These are phyloP conservation scores for Gossypium mustelinum DNA, from an alignment of 345 rosid species.

Conservation along the genomic window DNA sequence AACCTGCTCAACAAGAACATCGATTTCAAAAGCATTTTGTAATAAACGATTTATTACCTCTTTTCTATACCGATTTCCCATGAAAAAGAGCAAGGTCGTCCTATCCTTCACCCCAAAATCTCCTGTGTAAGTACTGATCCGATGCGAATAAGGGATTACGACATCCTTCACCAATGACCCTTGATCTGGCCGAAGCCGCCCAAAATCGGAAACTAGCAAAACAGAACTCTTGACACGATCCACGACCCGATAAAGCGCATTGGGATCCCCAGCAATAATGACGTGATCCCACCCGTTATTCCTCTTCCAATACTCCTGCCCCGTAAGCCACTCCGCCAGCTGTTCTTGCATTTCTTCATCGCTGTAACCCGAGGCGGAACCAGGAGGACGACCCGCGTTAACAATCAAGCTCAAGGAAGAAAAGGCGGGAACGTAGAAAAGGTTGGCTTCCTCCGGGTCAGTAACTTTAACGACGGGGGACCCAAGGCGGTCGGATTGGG, in stretches of 20 bases:
- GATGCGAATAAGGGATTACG: slow-evolving; percentile 80
- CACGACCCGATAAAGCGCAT: slow-evolving; percentile 63
- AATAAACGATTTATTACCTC: slow-evolving; percentile 42
- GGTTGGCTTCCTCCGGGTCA: slow-evolving; percentile 80
- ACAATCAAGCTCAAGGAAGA: slow-evolving; percentile 82
- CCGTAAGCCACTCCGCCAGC: slow-evolving; percentile 75
- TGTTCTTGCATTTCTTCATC: slow-evolving; percentile 84
- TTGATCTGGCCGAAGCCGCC: slow-evolving; percentile 74
- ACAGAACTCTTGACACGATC: slow-evolving; percentile 66
- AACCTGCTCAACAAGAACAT: neutral
- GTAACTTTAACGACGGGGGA: slow-evolving; percentile 56
- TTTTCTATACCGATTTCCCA: slow-evolving; percentile 95
- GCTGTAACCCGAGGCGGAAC: slow-evolving; percentile 49
- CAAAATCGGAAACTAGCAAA: slow-evolving; percentile 74
- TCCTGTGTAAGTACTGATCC: slow-evolving; percentile 66
- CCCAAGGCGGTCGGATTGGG: slow-evolving; percentile 51
- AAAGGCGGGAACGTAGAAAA: slow-evolving; percentile 83
- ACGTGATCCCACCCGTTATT: slow-evolving; percentile 77
- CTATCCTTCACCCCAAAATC: slow-evolving; percentile 59
- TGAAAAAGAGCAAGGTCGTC: slow-evolving; percentile 78
- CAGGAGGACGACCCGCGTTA: slow-evolving; percentile 41
- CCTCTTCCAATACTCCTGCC: slow-evolving; percentile 79
- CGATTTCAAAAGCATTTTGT: neutral
- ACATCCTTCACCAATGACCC: slow-evolving; percentile 91
- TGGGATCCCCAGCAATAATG: slow-evolving; percentile 84